A percentile compares a stretch with the other conserved stretches of the same genome.
Evolutionary conservation across 1,284 basidiomycete genomes (phyloP).

Genomic region (Trichosporon sp.): DNA sequence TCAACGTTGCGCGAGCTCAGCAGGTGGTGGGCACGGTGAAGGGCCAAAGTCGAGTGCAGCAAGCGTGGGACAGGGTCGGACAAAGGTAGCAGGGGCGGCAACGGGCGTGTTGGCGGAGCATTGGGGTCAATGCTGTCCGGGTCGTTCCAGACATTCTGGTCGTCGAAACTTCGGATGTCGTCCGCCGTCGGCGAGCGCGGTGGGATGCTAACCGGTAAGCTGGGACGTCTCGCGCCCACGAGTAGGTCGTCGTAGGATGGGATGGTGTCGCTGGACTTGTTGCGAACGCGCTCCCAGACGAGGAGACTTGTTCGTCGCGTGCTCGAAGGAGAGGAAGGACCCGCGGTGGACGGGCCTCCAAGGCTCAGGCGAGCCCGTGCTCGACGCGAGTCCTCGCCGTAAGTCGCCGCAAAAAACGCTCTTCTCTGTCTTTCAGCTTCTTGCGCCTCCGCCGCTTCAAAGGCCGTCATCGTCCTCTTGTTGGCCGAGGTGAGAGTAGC

Average conservation of each 20-base stretch:
- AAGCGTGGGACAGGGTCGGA: conserved; percentile 50
- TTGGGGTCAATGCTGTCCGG: conserved; percentile 12
- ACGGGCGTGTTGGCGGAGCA: conserved; percentile 28
- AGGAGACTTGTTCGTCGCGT: conserved; percentile 38
- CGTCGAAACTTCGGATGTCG: conserved; percentile 6
- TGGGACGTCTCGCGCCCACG: conserved; percentile 10
- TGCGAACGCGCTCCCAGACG: conserved; percentile 38
- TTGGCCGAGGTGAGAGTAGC: conserved; percentile 7
- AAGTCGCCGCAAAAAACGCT: conserved; percentile 46
- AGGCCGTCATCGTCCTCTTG: conserved; percentile 25
- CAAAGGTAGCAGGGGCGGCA: conserved; percentile 47
- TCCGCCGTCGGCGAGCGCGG: conserved; percentile 8
- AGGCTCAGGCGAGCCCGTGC: conserved; percentile 43
- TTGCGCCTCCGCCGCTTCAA: conserved; percentile 41
- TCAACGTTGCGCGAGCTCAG: conserved; percentile 44
- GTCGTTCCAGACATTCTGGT: conserved; percentile 20
- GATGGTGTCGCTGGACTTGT: conserved; percentile 8
- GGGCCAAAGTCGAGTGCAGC: conserved; percentile 45
- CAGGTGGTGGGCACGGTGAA: conserved; percentile 48
- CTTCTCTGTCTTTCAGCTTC: conserved; percentile 47
- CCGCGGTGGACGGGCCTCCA: conserved; percentile 26
- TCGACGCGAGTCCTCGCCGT: conserved; percentile 38
- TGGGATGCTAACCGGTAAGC: conserved; percentile 19
- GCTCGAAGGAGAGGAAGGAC: conserved; percentile 21
- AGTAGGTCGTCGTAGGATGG: conserved; percentile 2